Conservation (phyloP, 257 asterid species). For the Mitragyna speciosa region DNA sequence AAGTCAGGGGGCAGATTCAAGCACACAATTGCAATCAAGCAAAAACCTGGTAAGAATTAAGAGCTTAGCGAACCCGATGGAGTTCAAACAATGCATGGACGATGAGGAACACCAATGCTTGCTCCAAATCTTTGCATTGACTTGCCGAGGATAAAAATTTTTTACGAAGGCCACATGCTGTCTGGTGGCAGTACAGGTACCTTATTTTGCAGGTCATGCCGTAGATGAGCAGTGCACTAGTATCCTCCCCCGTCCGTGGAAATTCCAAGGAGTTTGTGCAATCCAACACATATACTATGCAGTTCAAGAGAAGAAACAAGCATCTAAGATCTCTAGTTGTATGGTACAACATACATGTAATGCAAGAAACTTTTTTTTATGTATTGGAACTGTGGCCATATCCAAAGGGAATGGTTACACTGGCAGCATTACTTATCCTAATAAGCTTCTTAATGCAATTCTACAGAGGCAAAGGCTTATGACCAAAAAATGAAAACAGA, state of each 20-base stretch:
- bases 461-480: background rate
- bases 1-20: slow-evolving; percentile 10
- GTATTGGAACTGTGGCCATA: background rate
- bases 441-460: background rate
- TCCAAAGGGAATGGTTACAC: no score
- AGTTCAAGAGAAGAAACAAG: slow-evolving; percentile 5
- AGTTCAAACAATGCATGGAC: slow-evolving; percentile 13
- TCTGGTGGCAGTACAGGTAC: slow-evolving; percentile 46
- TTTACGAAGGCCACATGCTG: slow-evolving; percentile 27
- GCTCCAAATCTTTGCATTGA: slow-evolving; percentile 15
- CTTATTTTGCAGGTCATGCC: slow-evolving; percentile 25
- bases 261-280: slow-evolving; percentile 38
- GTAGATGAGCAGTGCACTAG: background rate
- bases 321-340: slow-evolving; percentile 10
- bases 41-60: slow-evolving; percentile 17
- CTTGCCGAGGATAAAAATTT: background rate
- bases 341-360: background rate
- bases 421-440: background rate
- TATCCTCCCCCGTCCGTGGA: slow-evolving; percentile 47
- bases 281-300: slow-evolving; percentile 49
- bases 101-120: slow-evolving; percentile 14
- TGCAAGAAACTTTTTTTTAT: slow-evolving; percentile 2
- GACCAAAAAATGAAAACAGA: background rate
- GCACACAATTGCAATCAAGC: slow-evolving; percentile 27
- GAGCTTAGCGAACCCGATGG: slow-evolving; percentile 11